Base-by-base conservation (phyloP, 2,329 filamentous ascomycete genomes). In the Colletotrichum sp. region DNA sequence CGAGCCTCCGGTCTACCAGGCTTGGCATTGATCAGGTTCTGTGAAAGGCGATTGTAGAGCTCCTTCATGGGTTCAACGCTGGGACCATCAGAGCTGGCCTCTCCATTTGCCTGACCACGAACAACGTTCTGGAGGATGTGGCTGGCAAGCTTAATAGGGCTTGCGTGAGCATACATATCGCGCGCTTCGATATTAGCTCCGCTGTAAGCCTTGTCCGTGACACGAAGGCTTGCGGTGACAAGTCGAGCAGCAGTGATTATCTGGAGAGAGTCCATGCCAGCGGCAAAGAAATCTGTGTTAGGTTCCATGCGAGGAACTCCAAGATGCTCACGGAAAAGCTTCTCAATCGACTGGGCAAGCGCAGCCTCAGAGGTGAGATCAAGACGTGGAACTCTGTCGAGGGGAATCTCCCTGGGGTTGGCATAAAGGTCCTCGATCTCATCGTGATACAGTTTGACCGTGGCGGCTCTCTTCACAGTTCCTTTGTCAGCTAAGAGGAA, bases 401-500 rank as follows among this genome's bases (percentile, higher is more conserved):
- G 56, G 6, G 73, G 43, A 16, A 68, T 48, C 1, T 78, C 76
- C 13, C 78, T 80, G 0, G 79, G 81, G 1, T 80, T 76, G 6
- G 80, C 77, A 70, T 89, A 89, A 0, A 89, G 70, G 18, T 79
- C 77, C 30, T 87, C 82, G 26, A 89, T 88, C 71, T 88, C 85
- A 1, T 84, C 80, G 28, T 83, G 79, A 76, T 89, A 90, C 38
- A 86, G 66, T 56, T 83, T 84, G 2, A 86, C 56, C 0, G 87
- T 85, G 3, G 71, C 77, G 1, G 81, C 77, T n/a, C 87, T 83
- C 79, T 87, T 87, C 8, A 90, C 78, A 0, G 86, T 87, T 2
- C 87, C 87, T 78, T 90, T 90, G 2, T 83, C 82, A 0, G 88
- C 84, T 4, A 85, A 83, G 0, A 81, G 78, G 69, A 90, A 88